A percentile compares a stretch with the other conserved stretches of the same genome.
phyloP scores from a whole-genome alignment of 306 rosid genomes.

The Benincasa hispida region DNA sequence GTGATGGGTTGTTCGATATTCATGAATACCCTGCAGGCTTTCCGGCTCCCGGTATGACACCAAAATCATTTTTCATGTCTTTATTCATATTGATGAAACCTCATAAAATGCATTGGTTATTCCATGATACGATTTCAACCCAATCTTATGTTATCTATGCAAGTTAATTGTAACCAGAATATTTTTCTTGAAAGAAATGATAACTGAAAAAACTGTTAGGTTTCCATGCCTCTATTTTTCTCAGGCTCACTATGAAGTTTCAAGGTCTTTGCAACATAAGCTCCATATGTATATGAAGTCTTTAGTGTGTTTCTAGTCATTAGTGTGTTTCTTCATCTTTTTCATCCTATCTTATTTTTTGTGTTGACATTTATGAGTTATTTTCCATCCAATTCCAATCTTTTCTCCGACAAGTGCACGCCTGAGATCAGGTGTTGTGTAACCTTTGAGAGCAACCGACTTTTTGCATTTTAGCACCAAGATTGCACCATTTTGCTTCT shows the following conservation, averaged over 20 bases:
- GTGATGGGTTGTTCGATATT: conserved; percentile 56
- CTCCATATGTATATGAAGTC: neutral
- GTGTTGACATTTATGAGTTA: too few relatives aligned
- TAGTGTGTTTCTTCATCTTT: too few relatives aligned
- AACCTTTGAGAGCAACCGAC: too few relatives aligned
- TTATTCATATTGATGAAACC: neutral
- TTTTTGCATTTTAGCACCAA: too few relatives aligned
- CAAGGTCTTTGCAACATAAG: neutral
- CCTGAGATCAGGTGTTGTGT: too few relatives aligned
- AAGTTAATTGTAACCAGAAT: neutral
- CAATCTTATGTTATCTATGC: neutral
- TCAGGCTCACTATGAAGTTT: neutral
- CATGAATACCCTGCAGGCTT: conserved; percentile 61
- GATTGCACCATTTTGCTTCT: too few relatives aligned
- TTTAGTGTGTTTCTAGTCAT: neutral
- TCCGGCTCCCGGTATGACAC: conserved; percentile 46
- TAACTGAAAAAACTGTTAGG: neutral
- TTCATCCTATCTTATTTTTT: too few relatives aligned
- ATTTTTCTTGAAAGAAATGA: neutral
- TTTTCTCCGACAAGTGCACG: too few relatives aligned
- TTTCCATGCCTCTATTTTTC: neutral
- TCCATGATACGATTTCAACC: neutral
- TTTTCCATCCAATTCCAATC: too few relatives aligned
- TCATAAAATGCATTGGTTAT: neutral
- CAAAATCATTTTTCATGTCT: neutral